phyloP scores from a whole-genome alignment of 345 rosid genomes.

The Heritiera fomes region DNA sequence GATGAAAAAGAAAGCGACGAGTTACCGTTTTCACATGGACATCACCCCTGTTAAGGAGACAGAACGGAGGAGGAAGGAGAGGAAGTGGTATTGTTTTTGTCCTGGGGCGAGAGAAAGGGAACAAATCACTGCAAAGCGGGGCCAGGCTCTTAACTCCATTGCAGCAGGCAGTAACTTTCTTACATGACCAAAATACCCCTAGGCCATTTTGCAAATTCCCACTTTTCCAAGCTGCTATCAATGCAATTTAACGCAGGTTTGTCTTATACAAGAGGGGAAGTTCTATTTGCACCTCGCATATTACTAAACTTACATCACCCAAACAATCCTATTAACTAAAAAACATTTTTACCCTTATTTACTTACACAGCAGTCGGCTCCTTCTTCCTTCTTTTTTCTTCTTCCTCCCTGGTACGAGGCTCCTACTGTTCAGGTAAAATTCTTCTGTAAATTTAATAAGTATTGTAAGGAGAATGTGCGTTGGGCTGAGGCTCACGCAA shows the following conservation, averaged over 20 bases:
- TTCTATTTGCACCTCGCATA: no score
- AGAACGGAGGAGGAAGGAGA: slow-evolving; percentile 10
- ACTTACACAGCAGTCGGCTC: no score
- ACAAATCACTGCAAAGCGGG: slow-evolving; percentile 9
- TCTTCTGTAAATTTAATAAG: no score
- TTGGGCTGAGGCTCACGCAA: no score
- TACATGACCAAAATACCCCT: slow-evolving; percentile 21
- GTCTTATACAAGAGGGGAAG: background rate
- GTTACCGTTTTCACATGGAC: slow-evolving; percentile 24
- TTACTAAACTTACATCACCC: no score
- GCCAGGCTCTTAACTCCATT: background rate
- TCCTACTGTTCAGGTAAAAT: no score
- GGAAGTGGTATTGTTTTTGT: slow-evolving; percentile 27
- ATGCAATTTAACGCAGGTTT: background rate
- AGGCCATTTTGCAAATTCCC: background rate
- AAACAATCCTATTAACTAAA: no score
- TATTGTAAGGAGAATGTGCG: no score
- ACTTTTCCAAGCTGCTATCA: background rate
- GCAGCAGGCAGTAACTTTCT: background rate
- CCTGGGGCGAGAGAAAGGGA: slow-evolving; percentile 19
- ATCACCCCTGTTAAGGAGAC: slow-evolving; percentile 21
- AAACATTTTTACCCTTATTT: no score
- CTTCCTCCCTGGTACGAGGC: no score
- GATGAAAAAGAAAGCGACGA: slow-evolving; percentile 24
- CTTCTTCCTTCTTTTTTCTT: no score